Evolutionary conservation across 192 early-diverging fungal species (phyloP), one percentile per base, ranked within the genome.

Genomic region (Linnemannia zychae): DNA sequence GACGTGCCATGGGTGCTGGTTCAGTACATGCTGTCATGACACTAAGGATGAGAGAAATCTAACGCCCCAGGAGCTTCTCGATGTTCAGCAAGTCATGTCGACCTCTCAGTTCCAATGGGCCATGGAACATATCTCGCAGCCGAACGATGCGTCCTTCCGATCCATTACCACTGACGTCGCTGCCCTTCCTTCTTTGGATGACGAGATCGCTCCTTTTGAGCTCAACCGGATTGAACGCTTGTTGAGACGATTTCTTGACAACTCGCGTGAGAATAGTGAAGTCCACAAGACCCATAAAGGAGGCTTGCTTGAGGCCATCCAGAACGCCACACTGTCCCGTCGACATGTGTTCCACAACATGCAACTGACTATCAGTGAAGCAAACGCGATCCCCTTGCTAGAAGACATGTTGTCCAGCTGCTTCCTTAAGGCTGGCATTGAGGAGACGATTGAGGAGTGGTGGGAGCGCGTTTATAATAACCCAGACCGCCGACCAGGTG

Each of bases 1-100:
- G 4, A 18, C 4, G 18, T 80, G 72, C 46, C 78, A 80, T 34
- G 24, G 63, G 5, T 80, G 78, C 48, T 80, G 78, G 78, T 66
- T 80, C 47, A 38, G 31, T 1, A 72, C 17, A 36, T 80, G 78
- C 31, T 80, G 78, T 18, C 78, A 80, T 16, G 24, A 67, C 6
- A 22, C 20, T 7, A 34, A 22, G 16, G 34, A 13, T 22, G 63
- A 71, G 40, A 28, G 78, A 18, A 24, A n/a, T 11, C 28, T 81
- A 7, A 15, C 3, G 11, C 7, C 3, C 0, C 3, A 24, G 20
- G 79, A 81, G 36, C 47, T 81, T 20, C 18, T 70, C 0, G 50
- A 67, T 24, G 52, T 75, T 69, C 18, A 72, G 53, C 4, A 22
- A 9, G 46, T 66, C n/a, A 24, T 82, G 7, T 72, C 67, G 0